Evolutionary conservation across 2,329 filamentous ascomycete species (phyloP), one percentile per base, ranked within the genome.

Genomic region (Helotiales sp.): DNA sequence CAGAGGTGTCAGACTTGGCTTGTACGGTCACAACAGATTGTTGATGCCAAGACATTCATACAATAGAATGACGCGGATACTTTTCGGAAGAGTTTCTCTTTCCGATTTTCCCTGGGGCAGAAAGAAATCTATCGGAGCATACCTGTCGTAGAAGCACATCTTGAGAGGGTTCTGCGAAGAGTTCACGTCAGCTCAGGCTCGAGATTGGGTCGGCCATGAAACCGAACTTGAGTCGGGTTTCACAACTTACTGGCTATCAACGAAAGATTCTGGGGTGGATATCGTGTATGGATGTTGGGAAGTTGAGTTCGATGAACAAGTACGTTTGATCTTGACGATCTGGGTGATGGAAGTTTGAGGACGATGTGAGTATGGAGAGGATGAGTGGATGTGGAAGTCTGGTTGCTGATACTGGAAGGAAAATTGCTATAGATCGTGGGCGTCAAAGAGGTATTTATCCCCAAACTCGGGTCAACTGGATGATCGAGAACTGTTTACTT

Each of bases 71-170:
- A 6, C 40, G 15, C n/a, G 8, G 40, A 7, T 6, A 1, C 40
- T 20, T 6, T 20, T 2, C 2, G 40, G 3, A 45, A 2, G 40
- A 17, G 5, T 45, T n/a, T 20, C n/a, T 45, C 6, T 5, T n/a
- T 6, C 20, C 40, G 40, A 45, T 11, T 2, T 2, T 20, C 1
- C 6, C 20, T 45, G 54, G 10, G 15, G 13, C 4, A 10, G 24
- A 26, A 10, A 1, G 15, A 40, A 22, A 22, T 6, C 1, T 8
- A 13, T 34, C 8, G 32, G 26, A 74, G 88, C 87, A 79, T 91
- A 93, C 81, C 95, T 91, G 77, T 97, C 93, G 84, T 94, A 98
- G 85, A 96, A 97, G 84, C 95, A 97, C 95, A 98, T 97, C 74
- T 78, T 85, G 82, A n/a, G 75, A 76, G 59, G 70, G 57, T 55